Percentiles rank a stretch among this genome's conserved stretches.
Conservation (phyloP, 192 early-diverging fungal genomes). For the Jimgerdemannia flammicorona region DNA sequence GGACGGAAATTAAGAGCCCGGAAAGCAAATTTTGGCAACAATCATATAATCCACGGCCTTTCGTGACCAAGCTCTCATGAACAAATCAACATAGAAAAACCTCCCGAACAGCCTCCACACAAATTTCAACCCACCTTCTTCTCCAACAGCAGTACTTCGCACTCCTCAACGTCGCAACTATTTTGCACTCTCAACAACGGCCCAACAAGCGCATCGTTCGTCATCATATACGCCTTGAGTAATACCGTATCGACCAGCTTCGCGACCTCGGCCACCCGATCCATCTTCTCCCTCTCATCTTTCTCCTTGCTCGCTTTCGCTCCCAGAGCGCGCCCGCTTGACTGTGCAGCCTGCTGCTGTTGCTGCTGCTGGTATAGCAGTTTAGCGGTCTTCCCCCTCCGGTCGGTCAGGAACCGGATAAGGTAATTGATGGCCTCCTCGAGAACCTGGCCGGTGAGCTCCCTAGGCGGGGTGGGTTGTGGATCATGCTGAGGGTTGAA, state of each 20-base stretch:
- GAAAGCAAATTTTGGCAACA: background rate
- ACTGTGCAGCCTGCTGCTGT: constrained; percentile 9
- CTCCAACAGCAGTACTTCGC: constrained; percentile 74
- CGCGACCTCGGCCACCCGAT: constrained; percentile 35
- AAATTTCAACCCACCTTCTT: constrained; percentile 48
- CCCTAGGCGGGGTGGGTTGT: background rate
- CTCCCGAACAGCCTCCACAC: background rate
- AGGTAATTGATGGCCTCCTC: constrained; percentile 58
- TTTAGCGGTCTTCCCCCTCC: constrained; percentile 71
- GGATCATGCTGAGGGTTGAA: background rate
- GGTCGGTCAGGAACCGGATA: constrained; percentile 86
- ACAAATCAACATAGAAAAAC: too few species aligned
- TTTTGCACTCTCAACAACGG: constrained; percentile 87
- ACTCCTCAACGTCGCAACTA: constrained; percentile 83
- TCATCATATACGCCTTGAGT: constrained; percentile 85
- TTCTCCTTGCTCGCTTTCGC: constrained; percentile 22
- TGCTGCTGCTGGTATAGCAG: constrained; percentile 26
- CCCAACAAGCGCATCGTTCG: constrained; percentile 83
- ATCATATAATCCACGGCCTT: background rate
- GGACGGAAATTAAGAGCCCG: background rate
- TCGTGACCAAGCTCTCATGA: too few species aligned
- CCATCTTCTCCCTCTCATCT: constrained; percentile 32
- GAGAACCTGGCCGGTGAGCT: constrained; percentile 45
- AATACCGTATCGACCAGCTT: constrained; percentile 86
- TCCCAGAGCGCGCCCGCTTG: background rate